Conservation (phyloP, 164 flowering plant species). For the Tetracentron sinense region DNA sequence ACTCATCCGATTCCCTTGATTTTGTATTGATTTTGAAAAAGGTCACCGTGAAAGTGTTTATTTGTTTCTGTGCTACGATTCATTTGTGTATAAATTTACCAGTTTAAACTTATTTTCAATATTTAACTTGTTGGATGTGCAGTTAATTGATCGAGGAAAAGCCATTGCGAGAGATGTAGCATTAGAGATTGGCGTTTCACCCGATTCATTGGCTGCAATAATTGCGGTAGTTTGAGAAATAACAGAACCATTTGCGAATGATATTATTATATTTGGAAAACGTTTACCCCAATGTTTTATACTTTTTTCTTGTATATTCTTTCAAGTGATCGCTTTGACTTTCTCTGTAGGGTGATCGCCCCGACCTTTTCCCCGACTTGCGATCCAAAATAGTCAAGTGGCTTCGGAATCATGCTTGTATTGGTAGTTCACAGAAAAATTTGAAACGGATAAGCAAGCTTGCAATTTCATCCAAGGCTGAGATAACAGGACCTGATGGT, state of each 20-base stretch:
- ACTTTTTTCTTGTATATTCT: conserved; percentile 4
- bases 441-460: conserved; percentile 33
- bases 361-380: conserved; percentile 42
- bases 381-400: conserved; percentile 53
- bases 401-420: conserved; percentile 58
- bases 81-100: conserved; percentile 1
- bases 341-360: conserved; percentile 44
- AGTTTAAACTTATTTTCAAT: background rate
- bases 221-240: conserved; percentile 46
- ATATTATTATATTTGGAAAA: no score
- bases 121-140: conserved; percentile 16
- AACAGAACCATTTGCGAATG: background rate
- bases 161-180: conserved; percentile 62
- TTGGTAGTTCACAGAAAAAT: conserved; percentile 36
- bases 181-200: conserved; percentile 58
- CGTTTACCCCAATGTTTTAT: background rate
- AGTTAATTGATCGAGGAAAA: conserved; percentile 78
- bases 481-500: conserved; percentile 25
- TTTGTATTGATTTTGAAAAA: conserved; percentile 48
- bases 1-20: conserved; percentile 27
- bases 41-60: conserved; percentile 32
- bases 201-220: conserved; percentile 42
- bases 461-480: conserved; percentile 22
- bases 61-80: background rate
- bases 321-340: background rate